A percentile compares a stretch with the other conserved stretches of the same genome.
These are phyloP conservation scores for Lasiodiplodia citricola DNA, from an alignment of 2,329 filamentous ascomycete genomes.

Conservation along the genomic window DNA sequence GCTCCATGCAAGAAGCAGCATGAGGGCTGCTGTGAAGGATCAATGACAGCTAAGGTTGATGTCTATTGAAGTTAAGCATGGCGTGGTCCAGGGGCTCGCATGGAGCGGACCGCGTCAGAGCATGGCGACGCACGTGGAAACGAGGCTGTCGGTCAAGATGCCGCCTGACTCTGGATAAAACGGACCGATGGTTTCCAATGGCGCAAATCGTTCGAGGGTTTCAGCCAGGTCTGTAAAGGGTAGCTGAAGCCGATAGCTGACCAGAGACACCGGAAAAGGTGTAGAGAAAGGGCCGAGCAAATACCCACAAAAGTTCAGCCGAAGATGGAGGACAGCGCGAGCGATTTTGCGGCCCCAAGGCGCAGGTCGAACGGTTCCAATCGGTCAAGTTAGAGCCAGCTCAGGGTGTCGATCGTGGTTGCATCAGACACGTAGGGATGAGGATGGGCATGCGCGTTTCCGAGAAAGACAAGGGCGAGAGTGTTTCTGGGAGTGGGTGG, in stretches of 20 bases:
- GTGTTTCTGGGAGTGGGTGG: background rate
- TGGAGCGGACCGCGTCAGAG: slow-evolving; percentile 3
- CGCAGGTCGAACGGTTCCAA: too few relatives aligned
- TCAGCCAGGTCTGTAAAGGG: background rate
- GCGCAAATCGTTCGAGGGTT: background rate
- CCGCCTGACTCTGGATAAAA: slow-evolving; percentile 1
- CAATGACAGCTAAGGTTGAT: background rate
- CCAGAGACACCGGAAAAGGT: background rate
- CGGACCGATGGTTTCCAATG: background rate
- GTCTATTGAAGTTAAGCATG: background rate
- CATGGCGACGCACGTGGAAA: background rate
- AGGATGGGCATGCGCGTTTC: background rate
- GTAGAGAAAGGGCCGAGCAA: too few relatives aligned
- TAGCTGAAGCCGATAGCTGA: background rate
- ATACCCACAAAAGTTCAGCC: background rate
- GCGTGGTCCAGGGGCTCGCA: background rate
- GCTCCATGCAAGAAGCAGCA: background rate
- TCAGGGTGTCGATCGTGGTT: background rate
- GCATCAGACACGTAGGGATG: background rate
- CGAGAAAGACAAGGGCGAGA: background rate
- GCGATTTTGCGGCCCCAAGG: background rate
- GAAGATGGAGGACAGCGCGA: background rate
- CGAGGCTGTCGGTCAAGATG: background rate
- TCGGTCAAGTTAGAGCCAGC: too few relatives aligned
- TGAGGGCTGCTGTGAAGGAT: background rate